Evolutionary conservation across 2,329 filamentous ascomycete species (phyloP), one percentile per base, ranked within the genome.

Genomic region (Colletotrichum godetiae): DNA sequence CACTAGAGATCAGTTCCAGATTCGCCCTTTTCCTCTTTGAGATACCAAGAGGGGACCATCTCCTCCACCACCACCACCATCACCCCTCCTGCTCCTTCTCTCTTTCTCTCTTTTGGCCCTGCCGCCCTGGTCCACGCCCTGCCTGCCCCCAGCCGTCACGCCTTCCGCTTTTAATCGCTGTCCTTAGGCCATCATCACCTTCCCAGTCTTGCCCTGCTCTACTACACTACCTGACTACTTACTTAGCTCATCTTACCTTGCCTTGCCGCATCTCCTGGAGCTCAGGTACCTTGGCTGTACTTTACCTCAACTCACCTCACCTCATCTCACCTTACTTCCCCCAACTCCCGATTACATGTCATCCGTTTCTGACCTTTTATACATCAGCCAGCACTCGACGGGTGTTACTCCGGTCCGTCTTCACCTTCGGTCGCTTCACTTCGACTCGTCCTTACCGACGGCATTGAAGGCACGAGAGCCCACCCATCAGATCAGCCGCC

Each of bases 1-100:
- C 56, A 58, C 67, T 73, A 68, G 55, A 65, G 56, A 73, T 70
- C 67, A 56, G 56, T 66, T 56, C 58, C 67, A 73, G 67, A 73
- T 70, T 59, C 55, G 60, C 60, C 56, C 67, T 70, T 73, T 42
- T n/a, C 60, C 67, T 65, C 12, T 70, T 66, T 55, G 55, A 65
- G 56, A 66, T 35, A 57, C 42, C n/a, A 52, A 59, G 60, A 66
- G 61, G 58, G 22, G 37, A 42, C 37, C 37, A 42, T 42, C 60
- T 42, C 42, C 42, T 49, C 42, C 19, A n/a, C 42, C 42, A 46
- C 15, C 42, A 49, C 55, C 59, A 53, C 13, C 35, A n/a, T 42
- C 52, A 24, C 7, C 49, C 60, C 22, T 42, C 46, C 61, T 31
- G 27, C n/a, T 60, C 66, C 68, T 63, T 29, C 64, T 55, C 42